Evolutionary conservation across 306 rosid genomes (phyloP).

Genomic region (Sechiopsis laciniata): DNA sequence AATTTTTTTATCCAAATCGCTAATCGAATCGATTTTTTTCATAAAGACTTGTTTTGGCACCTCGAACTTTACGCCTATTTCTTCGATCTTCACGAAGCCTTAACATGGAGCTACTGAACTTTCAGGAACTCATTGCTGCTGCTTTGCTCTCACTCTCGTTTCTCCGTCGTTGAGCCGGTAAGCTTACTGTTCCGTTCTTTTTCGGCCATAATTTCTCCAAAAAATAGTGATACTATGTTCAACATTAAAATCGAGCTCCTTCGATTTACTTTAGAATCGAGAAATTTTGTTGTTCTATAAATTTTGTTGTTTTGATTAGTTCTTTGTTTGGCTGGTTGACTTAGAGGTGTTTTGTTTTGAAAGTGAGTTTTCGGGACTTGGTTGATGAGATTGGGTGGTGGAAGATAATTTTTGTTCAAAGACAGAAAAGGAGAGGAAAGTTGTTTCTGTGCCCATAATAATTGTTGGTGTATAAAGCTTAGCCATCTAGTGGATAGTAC

Average conservation of each 20-base stretch:
- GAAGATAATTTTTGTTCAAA: neutral
- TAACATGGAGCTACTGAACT: neutral
- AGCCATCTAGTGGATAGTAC: too few relatives aligned
- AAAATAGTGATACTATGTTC: neutral
- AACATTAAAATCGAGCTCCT: neutral
- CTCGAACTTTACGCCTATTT: constrained; percentile 46
- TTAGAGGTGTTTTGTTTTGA: neutral
- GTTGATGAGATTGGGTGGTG: neutral
- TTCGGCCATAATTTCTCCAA: neutral
- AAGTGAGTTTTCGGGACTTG: neutral
- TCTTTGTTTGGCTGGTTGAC: neutral
- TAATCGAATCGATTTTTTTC: neutral
- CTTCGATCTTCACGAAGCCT: constrained; percentile 40
- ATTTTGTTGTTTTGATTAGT: too few relatives aligned
- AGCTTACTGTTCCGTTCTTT: neutral
- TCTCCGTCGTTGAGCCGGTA: neutral
- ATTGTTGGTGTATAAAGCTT: too few relatives aligned
- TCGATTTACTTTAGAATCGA: neutral
- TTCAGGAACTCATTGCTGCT: too few relatives aligned
- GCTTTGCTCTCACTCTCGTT: too few relatives aligned
- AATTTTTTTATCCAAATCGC: constrained; percentile 37
- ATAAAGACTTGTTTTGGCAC: constrained; percentile 58
- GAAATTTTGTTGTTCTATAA: neutral
- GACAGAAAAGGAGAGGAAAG: too few relatives aligned
- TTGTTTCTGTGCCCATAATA: too few relatives aligned